These are phyloP conservation scores for Tremella fuciformis DNA, from an alignment of 768 basidiomycete genomes.

Conservation along the genomic window DNA sequence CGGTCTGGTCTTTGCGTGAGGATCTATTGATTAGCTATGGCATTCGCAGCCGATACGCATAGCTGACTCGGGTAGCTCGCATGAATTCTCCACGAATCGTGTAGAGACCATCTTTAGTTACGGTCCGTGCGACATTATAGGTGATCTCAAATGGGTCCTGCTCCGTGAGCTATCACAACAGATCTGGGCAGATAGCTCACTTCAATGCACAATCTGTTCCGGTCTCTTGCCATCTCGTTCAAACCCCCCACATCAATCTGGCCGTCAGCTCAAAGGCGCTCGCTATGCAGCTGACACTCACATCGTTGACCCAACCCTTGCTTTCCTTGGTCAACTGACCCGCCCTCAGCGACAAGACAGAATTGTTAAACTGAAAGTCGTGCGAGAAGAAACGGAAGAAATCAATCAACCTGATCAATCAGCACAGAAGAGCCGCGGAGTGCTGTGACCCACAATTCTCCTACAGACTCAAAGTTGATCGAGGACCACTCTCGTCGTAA, in stretches of 20 bases:
- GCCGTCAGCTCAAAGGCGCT: slow-evolving; percentile 10
- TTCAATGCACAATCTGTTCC: slow-evolving; percentile 95
- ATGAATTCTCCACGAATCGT: slow-evolving; percentile 60
- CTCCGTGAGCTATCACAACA: background rate
- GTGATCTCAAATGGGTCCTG: slow-evolving; percentile 96
- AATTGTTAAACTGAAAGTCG: slow-evolving; percentile 86
- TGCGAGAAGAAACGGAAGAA: slow-evolving; percentile 96
- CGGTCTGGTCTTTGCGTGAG: slow-evolving; percentile 74
- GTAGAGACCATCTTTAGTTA: slow-evolving; percentile 92
- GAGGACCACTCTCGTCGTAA: slow-evolving; percentile 89
- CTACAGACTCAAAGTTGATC: slow-evolving; percentile 86
- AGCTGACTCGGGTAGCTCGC: slow-evolving; percentile 63
- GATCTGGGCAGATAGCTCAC: slow-evolving; percentile 54
- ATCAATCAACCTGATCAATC: slow-evolving; percentile 72
- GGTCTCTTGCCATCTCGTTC: slow-evolving; percentile 62
- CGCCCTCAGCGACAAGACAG: slow-evolving; percentile 84
- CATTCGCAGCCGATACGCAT: background rate
- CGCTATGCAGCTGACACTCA: slow-evolving; percentile 53
- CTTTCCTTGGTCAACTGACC: slow-evolving; percentile 83
- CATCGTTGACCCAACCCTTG: slow-evolving; percentile 94
- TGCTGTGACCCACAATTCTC: slow-evolving; percentile 69
- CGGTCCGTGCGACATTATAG: slow-evolving; percentile 94
- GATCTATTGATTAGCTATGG: slow-evolving; percentile 58
- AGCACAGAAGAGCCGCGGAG: slow-evolving; percentile 6
- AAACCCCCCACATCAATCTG: slow-evolving; percentile 53